A percentile compares a stretch with the other conserved stretches of the same genome.
Evolutionary conservation across 148 eudicot genomes (phyloP).

Genomic region (Bassia scoparia): DNA sequence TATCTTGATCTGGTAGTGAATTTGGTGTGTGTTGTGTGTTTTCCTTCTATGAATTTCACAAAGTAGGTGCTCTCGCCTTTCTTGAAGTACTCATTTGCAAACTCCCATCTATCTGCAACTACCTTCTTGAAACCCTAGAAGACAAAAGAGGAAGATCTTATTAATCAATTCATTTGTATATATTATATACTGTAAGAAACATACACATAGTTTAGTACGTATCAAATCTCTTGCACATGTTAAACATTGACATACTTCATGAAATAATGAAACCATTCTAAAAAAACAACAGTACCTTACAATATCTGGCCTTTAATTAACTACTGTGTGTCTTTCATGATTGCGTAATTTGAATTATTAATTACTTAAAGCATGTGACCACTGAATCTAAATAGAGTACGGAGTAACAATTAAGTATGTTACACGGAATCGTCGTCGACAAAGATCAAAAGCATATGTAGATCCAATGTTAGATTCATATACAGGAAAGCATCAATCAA

Average conservation of each 20-base stretch:
- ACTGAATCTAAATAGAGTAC: background rate
- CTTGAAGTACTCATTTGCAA: slow-evolving; percentile 51
- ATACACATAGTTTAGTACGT: background rate
- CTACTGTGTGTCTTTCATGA: background rate
- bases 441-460: background rate
- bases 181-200: too few relatives aligned
- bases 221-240: background rate
- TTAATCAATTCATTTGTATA: background rate
- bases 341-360: background rate
- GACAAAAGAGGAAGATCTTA: background rate
- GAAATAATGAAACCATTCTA: background rate
- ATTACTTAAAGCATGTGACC: background rate
- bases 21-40: slow-evolving; percentile 39
- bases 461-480: too few relatives aligned
- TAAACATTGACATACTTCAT: background rate
- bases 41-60: slow-evolving; percentile 52
- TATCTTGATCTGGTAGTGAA: slow-evolving; percentile 38
- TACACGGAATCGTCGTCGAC: too few relatives aligned
- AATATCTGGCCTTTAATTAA: background rate
- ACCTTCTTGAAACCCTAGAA: slow-evolving; percentile 56
- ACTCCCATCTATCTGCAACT: slow-evolving; percentile 64
- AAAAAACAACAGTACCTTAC: too few relatives aligned
- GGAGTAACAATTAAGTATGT: too few relatives aligned
- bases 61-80: slow-evolving; percentile 47
- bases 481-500: too few relatives aligned